Evolutionary conservation across 2,329 filamentous ascomycete genomes (phyloP).

Genomic region (Teratosphaeria destructans): DNA sequence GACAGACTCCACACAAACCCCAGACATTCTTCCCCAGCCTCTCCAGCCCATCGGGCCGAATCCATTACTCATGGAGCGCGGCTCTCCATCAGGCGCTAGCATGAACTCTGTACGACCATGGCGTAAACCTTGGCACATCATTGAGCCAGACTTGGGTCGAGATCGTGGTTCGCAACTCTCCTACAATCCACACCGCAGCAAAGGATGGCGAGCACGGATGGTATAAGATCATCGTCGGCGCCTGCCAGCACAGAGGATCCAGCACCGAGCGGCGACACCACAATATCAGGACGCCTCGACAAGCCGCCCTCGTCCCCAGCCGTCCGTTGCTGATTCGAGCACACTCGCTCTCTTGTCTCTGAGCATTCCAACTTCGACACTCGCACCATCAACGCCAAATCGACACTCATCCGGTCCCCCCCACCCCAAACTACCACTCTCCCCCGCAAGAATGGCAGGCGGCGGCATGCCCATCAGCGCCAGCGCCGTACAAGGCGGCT

Average conservation of each 20-base stretch:
- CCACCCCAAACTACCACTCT: background rate
- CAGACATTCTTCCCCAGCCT: background rate
- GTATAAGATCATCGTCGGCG: background rate
- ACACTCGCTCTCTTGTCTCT: background rate
- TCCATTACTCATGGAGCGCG: background rate
- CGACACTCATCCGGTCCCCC: background rate
- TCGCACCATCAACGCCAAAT: background rate
- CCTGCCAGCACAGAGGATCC: background rate
- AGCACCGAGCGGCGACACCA: background rate
- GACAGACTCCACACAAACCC: background rate
- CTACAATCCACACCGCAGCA: background rate
- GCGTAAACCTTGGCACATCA: background rate
- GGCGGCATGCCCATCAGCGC: slow-evolving; percentile 31
- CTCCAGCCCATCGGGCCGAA: background rate
- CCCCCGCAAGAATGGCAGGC: slow-evolving; percentile 29
- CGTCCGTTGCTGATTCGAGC: slow-evolving; percentile 12
- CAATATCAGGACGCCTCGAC: background rate
- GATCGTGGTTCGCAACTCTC: background rate
- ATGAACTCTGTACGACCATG: background rate
- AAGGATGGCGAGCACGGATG: background rate
- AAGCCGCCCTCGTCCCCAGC: slow-evolving; percentile 6
- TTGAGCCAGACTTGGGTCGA: background rate
- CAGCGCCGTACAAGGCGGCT: slow-evolving; percentile 29
- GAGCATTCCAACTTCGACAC: background rate
- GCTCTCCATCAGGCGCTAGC: background rate